phyloP scores from a whole-genome alignment of 345 rosid species.

The Eucalyptus globulus region DNA sequence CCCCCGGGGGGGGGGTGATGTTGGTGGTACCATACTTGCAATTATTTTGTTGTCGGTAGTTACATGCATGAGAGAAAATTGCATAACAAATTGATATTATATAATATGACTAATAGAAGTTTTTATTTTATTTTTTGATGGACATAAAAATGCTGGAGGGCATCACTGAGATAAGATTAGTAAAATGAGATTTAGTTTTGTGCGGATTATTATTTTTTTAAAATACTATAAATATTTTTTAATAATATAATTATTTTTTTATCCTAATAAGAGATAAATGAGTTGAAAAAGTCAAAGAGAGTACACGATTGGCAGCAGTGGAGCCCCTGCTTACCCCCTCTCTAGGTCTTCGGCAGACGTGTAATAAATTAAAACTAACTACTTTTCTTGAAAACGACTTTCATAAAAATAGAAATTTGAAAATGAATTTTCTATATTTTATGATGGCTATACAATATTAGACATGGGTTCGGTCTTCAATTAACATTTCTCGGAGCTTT shows the following conservation, averaged over 20 bases:
- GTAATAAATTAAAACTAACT: too few relatives aligned
- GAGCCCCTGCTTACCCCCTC: accelerated
- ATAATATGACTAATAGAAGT: too few relatives aligned
- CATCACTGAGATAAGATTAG: background rate
- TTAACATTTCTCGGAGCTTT: background rate
- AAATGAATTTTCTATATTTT: too few relatives aligned
- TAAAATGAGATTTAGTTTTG: background rate
- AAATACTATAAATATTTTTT: too few relatives aligned
- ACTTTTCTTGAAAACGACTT: background rate
- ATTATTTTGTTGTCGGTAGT: background rate
- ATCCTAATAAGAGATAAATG: background rate
- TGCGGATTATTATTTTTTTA: background rate
- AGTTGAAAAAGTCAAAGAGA: background rate
- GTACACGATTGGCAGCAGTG: too few relatives aligned
- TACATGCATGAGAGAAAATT: background rate
- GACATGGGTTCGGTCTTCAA: background rate
- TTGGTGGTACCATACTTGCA: accelerated
- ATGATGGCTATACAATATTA: background rate
- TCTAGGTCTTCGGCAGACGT: too few relatives aligned
- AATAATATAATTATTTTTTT: too few relatives aligned
- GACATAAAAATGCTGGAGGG: background rate
- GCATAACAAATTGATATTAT: background rate
- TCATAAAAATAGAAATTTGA: too few relatives aligned
- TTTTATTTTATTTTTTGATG: background rate
- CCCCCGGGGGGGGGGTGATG: background rate